Percentiles rank a stretch among this genome's conserved stretches.
phyloP scores from a whole-genome alignment of 345 rosid species.

The Gossypium stocksii region DNA sequence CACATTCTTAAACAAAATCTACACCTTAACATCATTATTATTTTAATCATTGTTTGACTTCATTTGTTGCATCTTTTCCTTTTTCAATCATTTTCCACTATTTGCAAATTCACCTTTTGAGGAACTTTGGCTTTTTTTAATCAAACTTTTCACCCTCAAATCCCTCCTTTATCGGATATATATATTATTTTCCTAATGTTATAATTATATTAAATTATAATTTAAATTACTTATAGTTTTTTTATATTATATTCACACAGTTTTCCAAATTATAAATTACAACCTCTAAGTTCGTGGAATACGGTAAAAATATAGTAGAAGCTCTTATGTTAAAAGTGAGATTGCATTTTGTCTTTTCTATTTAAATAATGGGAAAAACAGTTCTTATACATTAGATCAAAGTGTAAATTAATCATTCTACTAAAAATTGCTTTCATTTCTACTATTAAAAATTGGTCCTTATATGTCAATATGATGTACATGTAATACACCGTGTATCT shows the following conservation, averaged over 20 bases:
- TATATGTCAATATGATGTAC: too few species aligned
- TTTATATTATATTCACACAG: too few species aligned
- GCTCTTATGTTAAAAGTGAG: fast-evolving
- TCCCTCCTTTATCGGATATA: neutral
- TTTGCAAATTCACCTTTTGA: neutral
- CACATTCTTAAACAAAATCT: neutral
- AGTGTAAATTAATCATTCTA: too few species aligned
- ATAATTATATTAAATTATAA: neutral
- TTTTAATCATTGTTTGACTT: neutral
- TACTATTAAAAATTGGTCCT: fast-evolving
- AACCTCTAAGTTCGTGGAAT: too few species aligned
- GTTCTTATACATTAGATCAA: too few species aligned
- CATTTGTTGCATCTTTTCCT: neutral
- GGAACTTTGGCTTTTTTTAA: neutral
- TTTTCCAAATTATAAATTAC: too few species aligned
- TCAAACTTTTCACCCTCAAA: neutral
- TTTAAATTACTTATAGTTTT: too few species aligned
- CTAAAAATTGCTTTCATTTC: too few species aligned
- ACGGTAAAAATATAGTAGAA: fast-evolving
- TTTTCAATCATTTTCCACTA: slow-evolving; percentile 5
- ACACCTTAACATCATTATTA: neutral
- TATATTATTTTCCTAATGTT: neutral
- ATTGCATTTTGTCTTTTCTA: too few species aligned
- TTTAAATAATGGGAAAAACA: too few species aligned
- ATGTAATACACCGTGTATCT: too few species aligned